A percentile compares a stretch with the other conserved stretches of the same genome.
Evolutionary conservation across 768 basidiomycete genomes (phyloP).

Genomic region (Tulasnella sp.): DNA sequence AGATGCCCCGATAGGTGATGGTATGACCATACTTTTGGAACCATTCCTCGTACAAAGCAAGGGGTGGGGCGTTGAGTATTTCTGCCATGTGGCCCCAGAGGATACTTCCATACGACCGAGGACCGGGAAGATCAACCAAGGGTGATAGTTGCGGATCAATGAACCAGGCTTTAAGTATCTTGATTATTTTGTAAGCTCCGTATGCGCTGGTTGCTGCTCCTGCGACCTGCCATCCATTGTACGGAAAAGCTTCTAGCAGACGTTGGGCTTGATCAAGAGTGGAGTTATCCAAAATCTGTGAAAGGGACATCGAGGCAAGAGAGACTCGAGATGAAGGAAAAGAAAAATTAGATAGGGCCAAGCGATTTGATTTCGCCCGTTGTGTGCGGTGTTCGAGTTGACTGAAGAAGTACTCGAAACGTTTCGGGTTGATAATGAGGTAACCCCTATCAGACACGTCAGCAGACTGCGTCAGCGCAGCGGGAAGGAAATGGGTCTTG

Average conservation of each 20-base stretch:
- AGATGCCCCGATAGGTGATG: constrained; percentile 45
- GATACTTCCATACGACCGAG: background rate
- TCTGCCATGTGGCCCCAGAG: constrained; percentile 51
- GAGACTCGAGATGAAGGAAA: background rate
- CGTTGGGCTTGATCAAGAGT: background rate
- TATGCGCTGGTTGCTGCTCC: background rate
- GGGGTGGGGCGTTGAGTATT: constrained; percentile 44
- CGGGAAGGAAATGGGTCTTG: background rate
- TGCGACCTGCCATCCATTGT: background rate
- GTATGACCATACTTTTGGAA: constrained; percentile 48
- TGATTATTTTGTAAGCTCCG: background rate
- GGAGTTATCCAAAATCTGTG: background rate
- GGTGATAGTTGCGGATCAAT: constrained; percentile 19
- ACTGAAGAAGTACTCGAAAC: background rate
- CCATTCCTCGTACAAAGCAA: constrained; percentile 48
- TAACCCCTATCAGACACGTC: background rate
- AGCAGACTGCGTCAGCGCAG: background rate
- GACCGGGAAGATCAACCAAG: constrained; percentile 12
- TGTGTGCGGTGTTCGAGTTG: background rate
- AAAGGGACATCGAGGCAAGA: background rate
- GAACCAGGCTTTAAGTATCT: background rate
- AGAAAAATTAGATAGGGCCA: background rate
- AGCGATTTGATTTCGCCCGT: background rate
- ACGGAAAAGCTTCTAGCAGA: background rate
- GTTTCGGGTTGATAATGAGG: background rate